These are phyloP conservation scores for Plasmodium billcollinsi DNA, from an alignment of 169 alveolate species.

Conservation along the genomic window DNA sequence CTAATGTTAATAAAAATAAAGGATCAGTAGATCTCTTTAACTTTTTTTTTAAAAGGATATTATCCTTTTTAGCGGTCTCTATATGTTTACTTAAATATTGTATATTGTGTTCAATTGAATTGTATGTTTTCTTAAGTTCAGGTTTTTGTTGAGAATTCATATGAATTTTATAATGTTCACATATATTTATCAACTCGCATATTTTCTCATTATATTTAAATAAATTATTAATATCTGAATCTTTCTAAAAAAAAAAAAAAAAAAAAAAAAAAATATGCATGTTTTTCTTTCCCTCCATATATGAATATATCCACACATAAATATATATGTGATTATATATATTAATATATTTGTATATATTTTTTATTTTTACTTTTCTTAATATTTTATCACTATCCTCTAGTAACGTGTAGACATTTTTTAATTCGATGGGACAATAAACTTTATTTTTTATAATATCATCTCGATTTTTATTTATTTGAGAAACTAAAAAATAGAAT, in stretches of 20 bases:
- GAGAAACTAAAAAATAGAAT: conserved; percentile 15
- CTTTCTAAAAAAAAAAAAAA: conserved; percentile 9
- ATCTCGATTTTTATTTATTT: conserved; percentile 53
- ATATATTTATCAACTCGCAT: conserved; percentile 9
- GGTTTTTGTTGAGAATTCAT: conserved; percentile 21
- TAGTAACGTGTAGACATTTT: conserved; percentile 48
- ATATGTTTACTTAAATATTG: conserved; percentile 56
- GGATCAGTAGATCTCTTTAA: conserved; percentile 58
- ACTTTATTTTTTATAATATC: conserved; percentile 70
- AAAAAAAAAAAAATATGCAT: not conserved
- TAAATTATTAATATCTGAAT: not conserved
- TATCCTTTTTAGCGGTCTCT: conserved; percentile 66
- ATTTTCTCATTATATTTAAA: conserved; percentile 20
- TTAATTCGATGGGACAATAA: conserved; percentile 58
- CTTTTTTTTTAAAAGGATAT: conserved; percentile 42
- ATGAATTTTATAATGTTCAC: conserved; percentile 40
- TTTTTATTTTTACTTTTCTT: conserved; percentile 20
- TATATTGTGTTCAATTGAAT: conserved; percentile 53
- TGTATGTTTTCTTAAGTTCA: conserved; percentile 50
- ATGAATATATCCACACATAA: conserved; percentile 1
- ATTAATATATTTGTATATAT: not conserved
- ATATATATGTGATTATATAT: not conserved
- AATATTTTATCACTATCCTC: conserved; percentile 56
- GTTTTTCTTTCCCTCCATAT: not conserved
- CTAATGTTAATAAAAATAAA: conserved; percentile 30